Evolutionary conservation across 2,329 filamentous ascomycete genomes (phyloP).

Genomic region (Talaromyces sp.): DNA sequence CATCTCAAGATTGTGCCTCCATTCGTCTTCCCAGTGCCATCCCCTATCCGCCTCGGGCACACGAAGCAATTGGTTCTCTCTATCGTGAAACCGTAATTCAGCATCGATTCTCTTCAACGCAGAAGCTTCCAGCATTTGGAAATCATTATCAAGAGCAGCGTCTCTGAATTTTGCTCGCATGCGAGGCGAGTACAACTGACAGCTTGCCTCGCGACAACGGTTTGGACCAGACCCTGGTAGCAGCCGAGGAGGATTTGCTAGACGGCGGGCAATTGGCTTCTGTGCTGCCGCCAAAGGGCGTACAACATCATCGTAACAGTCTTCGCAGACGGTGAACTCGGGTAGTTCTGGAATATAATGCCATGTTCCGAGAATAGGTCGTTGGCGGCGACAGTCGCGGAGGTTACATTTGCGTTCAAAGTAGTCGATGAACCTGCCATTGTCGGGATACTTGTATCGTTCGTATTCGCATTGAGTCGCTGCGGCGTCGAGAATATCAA

Average conservation of each 20-base stretch:
- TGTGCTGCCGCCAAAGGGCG: conserved; percentile 59
- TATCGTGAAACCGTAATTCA: conserved; percentile 57
- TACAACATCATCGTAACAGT: conserved; percentile 80
- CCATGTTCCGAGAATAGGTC: conserved; percentile 65
- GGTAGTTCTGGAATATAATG: conserved; percentile 72
- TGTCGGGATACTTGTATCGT: conserved; percentile 45
- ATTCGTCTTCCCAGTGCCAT: conserved; percentile 49
- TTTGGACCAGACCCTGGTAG: conserved; percentile 49
- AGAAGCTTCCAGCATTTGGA: conserved; percentile 60
- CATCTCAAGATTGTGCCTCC: conserved; percentile 48
- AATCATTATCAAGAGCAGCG: conserved; percentile 64
- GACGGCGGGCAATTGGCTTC: conserved; percentile 59
- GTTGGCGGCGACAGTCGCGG: conserved; percentile 63
- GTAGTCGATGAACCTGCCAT: conserved; percentile 61
- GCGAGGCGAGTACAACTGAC: conserved; percentile 74
- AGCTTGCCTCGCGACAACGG: conserved; percentile 48
- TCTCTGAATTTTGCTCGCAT: conserved; percentile 72
- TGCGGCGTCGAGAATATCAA: conserved; percentile 54
- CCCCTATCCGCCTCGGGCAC: conserved; percentile 56
- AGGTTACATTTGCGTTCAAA: conserved; percentile 57
- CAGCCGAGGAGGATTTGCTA: conserved; percentile 59
- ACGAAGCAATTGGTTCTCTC: conserved; percentile 50
- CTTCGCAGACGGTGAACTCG: conserved; percentile 77
- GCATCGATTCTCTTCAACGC: conserved; percentile 57
- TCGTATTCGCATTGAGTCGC: conserved; percentile 41